Evolutionary conservation across 169 alveolate genomes (phyloP).

Genomic region (Eimeria sp.): DNA sequence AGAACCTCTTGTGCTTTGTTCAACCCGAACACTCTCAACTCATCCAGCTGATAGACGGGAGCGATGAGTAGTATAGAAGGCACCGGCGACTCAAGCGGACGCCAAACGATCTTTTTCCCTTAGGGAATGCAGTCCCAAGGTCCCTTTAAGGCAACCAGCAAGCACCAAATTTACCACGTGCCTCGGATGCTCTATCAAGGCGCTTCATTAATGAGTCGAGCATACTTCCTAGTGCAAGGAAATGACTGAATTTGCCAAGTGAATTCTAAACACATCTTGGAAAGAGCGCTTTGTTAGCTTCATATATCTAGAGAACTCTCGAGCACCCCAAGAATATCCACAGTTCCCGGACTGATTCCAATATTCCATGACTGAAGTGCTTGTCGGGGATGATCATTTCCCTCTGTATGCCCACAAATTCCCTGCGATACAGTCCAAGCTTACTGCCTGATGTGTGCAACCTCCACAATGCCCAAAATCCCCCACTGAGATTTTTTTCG

Average conservation of each 20-base stretch:
- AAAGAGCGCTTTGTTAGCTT: not conserved
- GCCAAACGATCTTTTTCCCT: not conserved
- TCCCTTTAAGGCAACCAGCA: not conserved
- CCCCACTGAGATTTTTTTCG: not conserved
- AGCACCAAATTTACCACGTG: not conserved
- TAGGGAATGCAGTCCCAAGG: not conserved
- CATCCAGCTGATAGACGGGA: not conserved
- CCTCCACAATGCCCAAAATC: not conserved
- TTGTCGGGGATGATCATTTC: not conserved
- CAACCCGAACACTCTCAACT: not conserved
- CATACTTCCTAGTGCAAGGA: not conserved
- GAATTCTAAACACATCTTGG: not conserved
- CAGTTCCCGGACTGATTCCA: not conserved
- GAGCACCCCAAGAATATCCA: not conserved
- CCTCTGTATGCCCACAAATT: not conserved
- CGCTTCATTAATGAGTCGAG: not conserved
- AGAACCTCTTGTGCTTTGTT: not conserved
- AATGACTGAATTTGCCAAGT: not conserved
- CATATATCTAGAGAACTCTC: not conserved
- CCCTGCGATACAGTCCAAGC: not conserved
- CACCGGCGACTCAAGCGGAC: not conserved
- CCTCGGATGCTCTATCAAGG: not conserved
- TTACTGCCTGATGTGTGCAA: not conserved
- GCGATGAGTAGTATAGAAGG: not conserved
- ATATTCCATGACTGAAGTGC: not conserved